Evolutionary conservation across 768 basidiomycete genomes (phyloP).

Genomic region (Neoboletus brunneissimus): DNA sequence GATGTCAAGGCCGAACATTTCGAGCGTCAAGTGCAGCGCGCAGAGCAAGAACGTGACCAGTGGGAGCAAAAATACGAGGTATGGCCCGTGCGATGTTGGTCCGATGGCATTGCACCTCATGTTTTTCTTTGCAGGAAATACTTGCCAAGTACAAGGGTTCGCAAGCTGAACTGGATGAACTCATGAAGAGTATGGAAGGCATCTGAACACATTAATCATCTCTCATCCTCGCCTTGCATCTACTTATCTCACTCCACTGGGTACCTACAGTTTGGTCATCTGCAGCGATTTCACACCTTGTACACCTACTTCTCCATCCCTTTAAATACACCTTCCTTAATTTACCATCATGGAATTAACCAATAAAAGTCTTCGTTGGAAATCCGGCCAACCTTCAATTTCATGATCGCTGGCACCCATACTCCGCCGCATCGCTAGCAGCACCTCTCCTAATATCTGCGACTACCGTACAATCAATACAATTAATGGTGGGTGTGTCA

Average conservation of each 20-base stretch:
- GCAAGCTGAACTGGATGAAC: slow-evolving; percentile 81
- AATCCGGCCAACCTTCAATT: background rate
- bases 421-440: background rate
- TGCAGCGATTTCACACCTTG: slow-evolving; percentile 17
- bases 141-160: slow-evolving; percentile 66
- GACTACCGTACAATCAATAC: background rate
- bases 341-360: slow-evolving; percentile 18
- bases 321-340: slow-evolving; percentile 23
- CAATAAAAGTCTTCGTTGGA: slow-evolving; percentile 6
- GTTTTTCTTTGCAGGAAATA: slow-evolving; percentile 53
- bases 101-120: slow-evolving; percentile 2
- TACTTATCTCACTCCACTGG: slow-evolving; percentile 1
- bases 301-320: slow-evolving; percentile 20
- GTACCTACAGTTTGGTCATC: slow-evolving; percentile 13
- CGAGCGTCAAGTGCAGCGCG: slow-evolving; percentile 82
- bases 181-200: slow-evolving; percentile 72
- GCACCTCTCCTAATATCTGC: too few species aligned
- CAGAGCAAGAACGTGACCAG: slow-evolving; percentile 86
- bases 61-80: slow-evolving; percentile 98
- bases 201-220: slow-evolving; percentile 41
- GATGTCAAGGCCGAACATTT: slow-evolving; percentile 99
- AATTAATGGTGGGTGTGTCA: too few species aligned
- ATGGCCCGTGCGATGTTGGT: slow-evolving; percentile 22
- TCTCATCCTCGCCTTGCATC: slow-evolving; percentile 2
- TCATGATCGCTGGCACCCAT: background rate